phyloP scores from a whole-genome alignment of 176 grass and related monocot species.

The Themeda triandra region DNA sequence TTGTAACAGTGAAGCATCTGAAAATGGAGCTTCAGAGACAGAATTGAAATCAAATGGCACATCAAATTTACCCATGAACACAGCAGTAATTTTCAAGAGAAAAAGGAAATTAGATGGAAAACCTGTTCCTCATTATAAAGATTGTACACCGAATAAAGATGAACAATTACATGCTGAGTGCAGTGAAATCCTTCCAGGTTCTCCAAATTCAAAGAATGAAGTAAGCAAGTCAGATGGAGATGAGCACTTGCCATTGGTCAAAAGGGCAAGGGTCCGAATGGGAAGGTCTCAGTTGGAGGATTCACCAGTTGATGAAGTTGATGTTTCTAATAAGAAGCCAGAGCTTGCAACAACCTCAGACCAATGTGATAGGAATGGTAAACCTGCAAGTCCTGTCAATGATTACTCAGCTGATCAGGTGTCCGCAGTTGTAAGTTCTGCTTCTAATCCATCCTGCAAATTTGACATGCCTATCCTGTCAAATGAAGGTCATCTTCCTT shows the following conservation, averaged over 20 bases:
- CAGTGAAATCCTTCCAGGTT: constrained; percentile 36
- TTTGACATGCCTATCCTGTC: constrained; percentile 27
- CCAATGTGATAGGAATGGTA: constrained; percentile 21
- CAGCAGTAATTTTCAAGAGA: constrained; percentile 53
- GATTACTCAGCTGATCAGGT: constrained; percentile 13
- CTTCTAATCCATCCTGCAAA: constrained; percentile 23
- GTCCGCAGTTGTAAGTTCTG: constrained; percentile 17
- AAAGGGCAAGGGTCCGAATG: constrained; percentile 97
- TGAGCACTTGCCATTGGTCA: constrained; percentile 94
- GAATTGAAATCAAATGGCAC: constrained; percentile 49
- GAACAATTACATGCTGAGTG: constrained; percentile 36
- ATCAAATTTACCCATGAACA: constrained; percentile 41
- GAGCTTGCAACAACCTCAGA: constrained; percentile 13
- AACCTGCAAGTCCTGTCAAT: constrained; percentile 1
- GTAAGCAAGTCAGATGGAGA: constrained; percentile 79
- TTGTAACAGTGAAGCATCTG: constrained; percentile 49
- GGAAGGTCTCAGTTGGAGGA: constrained; percentile 56
- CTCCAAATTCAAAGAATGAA: constrained; percentile 66
- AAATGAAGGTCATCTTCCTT: constrained; percentile 38
- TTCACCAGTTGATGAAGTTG: constrained; percentile 25
- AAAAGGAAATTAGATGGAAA: constrained; percentile 62
- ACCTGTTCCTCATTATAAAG: constrained; percentile 14
- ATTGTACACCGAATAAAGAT: constrained; percentile 33
- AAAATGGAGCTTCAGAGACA: constrained; percentile 40
- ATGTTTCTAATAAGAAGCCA: constrained; percentile 27